These are phyloP conservation scores for Aureobasidium sp. DNA, from an alignment of 2,329 filamentous ascomycete species.

Conservation along the genomic window DNA sequence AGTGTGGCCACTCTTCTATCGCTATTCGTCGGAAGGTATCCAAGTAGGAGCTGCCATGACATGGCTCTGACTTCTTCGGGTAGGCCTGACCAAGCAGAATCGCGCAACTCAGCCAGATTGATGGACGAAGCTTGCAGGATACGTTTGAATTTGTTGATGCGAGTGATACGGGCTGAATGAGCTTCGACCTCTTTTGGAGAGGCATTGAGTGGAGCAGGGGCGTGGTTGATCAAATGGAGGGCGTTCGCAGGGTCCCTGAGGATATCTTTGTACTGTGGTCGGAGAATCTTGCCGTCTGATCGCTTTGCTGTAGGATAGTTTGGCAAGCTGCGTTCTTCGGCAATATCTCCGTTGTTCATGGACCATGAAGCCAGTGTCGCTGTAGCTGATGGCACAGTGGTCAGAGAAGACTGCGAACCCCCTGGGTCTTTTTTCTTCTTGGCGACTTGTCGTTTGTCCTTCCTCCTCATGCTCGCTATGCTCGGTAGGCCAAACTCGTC, in stretches of 20 bases:
- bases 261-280: slow-evolving; percentile 97
- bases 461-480: slow-evolving; percentile 81
- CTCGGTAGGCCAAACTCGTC: slow-evolving; percentile 95
- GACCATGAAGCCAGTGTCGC: slow-evolving; percentile 36
- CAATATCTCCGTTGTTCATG: slow-evolving; percentile 87
- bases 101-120: slow-evolving; percentile 70
- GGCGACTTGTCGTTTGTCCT: slow-evolving; percentile 42
- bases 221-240: slow-evolving; percentile 86
- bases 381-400: slow-evolving; percentile 5
- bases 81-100: slow-evolving; percentile 87
- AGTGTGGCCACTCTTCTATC: slow-evolving; percentile 83
- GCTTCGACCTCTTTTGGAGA: slow-evolving; percentile 76
- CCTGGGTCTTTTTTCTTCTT: slow-evolving; percentile 39
- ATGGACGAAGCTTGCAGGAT: slow-evolving; percentile 90
- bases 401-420: slow-evolving; percentile 13
- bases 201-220: slow-evolving; percentile 63
- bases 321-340: slow-evolving; percentile 74
- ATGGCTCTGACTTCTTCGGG: slow-evolving; percentile 94
- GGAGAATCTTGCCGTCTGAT: slow-evolving; percentile 86
- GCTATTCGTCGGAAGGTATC: slow-evolving; percentile 90
- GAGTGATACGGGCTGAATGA: slow-evolving; percentile 76
- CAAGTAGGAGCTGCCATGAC: slow-evolving; percentile 96
- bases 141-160: slow-evolving; percentile 98
- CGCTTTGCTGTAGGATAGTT: slow-evolving; percentile 84
- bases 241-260: slow-evolving; percentile 80